Conservation (phyloP, 345 rosid species). For the Jatropha curcas region DNA sequence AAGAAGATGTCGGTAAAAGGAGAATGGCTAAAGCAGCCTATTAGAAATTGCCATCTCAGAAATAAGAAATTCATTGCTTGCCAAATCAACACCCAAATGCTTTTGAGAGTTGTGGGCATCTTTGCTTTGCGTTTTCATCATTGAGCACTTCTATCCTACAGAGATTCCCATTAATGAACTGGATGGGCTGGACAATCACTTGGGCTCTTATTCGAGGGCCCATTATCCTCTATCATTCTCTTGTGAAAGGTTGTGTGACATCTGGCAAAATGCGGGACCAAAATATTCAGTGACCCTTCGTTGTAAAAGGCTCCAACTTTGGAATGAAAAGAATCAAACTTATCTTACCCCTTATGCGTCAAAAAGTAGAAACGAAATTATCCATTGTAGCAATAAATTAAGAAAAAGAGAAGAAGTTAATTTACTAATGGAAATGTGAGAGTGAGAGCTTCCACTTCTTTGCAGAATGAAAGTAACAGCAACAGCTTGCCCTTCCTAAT, state of each 20-base stretch:
- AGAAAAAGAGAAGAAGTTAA: too few species aligned
- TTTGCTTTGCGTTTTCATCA: constrained; percentile 35
- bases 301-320: neutral
- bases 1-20: neutral
- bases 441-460: too few species aligned
- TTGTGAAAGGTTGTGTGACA: neutral
- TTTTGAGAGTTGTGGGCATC: constrained; percentile 40
- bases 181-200: neutral
- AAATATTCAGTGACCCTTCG: neutral
- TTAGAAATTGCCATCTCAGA: constrained; percentile 28
- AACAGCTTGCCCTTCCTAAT: too few species aligned
- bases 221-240: neutral
- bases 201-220: neutral
- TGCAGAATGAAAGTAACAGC: too few species aligned
- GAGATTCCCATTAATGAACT: constrained; percentile 29
- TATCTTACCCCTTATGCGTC: too few species aligned
- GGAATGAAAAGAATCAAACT: neutral
- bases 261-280: neutral
- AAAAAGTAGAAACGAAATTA: too few species aligned
- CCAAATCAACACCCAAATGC: constrained; percentile 24
- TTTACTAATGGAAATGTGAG: too few species aligned
- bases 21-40: constrained; percentile 2
- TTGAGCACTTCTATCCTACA: constrained; percentile 24
- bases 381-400: too few species aligned
- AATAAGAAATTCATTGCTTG: constrained; percentile 16